A percentile compares a stretch with the other conserved stretches of the same genome.
Evolutionary conservation across 2,329 filamentous ascomycete genomes (phyloP).

Genomic region (Aspergillus sp.): DNA sequence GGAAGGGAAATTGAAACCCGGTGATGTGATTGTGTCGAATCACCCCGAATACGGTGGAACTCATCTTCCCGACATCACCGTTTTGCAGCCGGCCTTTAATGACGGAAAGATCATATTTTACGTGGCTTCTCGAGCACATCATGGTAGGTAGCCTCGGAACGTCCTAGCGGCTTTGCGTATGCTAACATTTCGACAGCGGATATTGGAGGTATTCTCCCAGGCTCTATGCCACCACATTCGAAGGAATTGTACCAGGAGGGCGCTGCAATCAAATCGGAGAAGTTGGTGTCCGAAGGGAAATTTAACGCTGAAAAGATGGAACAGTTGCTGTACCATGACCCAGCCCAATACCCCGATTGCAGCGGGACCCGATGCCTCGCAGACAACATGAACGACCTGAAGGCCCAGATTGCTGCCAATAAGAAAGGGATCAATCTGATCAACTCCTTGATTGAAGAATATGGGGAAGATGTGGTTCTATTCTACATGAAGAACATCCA

Average conservation of each 20-base stretch:
- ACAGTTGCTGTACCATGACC: conserved; percentile 66
- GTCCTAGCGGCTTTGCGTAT: too few species aligned
- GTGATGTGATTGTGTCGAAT: conserved; percentile 76
- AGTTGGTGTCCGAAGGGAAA: conserved; percentile 29
- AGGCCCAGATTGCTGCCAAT: conserved; percentile 79
- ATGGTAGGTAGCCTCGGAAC: conserved; percentile 30
- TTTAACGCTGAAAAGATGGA: conserved; percentile 74
- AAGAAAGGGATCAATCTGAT: conserved; percentile 78
- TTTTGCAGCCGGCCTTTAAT: conserved; percentile 69
- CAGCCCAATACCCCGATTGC: conserved; percentile 69
- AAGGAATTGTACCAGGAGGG: conserved; percentile 40
- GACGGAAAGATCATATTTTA: conserved; percentile 72
- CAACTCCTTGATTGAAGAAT: conserved; percentile 68
- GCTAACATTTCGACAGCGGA: conserved; percentile 12
- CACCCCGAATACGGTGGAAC: conserved; percentile 83
- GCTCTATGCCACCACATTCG: conserved; percentile 64
- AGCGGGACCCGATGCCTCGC: conserved; percentile 71
- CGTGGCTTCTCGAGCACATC: conserved; percentile 72
- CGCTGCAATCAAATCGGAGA: conserved; percentile 30
- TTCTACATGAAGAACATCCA: conserved; percentile 80
- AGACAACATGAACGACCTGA: conserved; percentile 80
- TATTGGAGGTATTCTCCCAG: conserved; percentile 72
- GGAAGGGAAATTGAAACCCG: conserved; percentile 69
- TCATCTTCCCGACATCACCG: conserved; percentile 75
- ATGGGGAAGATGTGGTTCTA: conserved; percentile 68